Percentiles rank a stretch among this genome's conserved stretches.
These are phyloP conservation scores for Exophiala dermatitidis DNA, from an alignment of 2,329 filamentous ascomycete genomes.

Conservation along the genomic window DNA sequence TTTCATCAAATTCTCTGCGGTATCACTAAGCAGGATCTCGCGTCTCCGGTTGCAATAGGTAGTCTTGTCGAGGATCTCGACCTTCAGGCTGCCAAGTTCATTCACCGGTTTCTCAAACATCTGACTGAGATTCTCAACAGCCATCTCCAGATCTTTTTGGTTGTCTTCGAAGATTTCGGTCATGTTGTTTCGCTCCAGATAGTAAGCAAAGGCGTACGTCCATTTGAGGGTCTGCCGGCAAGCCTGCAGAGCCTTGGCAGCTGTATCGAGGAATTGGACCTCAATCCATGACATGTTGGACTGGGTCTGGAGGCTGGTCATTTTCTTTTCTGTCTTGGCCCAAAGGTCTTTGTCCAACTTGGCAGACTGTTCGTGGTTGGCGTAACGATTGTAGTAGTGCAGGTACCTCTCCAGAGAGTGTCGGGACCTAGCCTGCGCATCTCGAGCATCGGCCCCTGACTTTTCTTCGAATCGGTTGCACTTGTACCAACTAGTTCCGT, in stretches of 20 bases:
- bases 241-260: constrained; percentile 86
- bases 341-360: constrained; percentile 95
- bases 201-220: constrained; percentile 98
- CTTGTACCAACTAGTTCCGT: constrained; percentile 99
- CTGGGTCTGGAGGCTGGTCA: constrained; percentile 87
- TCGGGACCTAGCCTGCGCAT: constrained; percentile 83
- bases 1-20: constrained; percentile 81
- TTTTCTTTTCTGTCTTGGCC: constrained; percentile 96
- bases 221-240: constrained; percentile 98
- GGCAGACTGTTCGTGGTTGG: constrained; percentile 96
- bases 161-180: constrained; percentile 99
- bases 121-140: constrained; percentile 91
- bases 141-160: constrained; percentile 95
- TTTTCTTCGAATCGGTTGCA: constrained; percentile 97
- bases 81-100: constrained; percentile 78
- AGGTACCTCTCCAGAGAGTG: constrained; percentile 92
- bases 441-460: constrained; percentile 80
- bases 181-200: constrained; percentile 88
- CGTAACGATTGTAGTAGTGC: constrained; percentile 98
- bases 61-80: constrained; percentile 98
- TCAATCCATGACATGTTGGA: constrained; percentile 99
- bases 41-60: constrained; percentile 91
- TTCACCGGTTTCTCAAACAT: constrained; percentile 98
- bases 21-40: constrained; percentile 83
- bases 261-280: constrained; percentile 90